These are phyloP conservation scores for Gracilariopsis chorda DNA, from an alignment of 23 red algal genomes.

Conservation along the genomic window DNA sequence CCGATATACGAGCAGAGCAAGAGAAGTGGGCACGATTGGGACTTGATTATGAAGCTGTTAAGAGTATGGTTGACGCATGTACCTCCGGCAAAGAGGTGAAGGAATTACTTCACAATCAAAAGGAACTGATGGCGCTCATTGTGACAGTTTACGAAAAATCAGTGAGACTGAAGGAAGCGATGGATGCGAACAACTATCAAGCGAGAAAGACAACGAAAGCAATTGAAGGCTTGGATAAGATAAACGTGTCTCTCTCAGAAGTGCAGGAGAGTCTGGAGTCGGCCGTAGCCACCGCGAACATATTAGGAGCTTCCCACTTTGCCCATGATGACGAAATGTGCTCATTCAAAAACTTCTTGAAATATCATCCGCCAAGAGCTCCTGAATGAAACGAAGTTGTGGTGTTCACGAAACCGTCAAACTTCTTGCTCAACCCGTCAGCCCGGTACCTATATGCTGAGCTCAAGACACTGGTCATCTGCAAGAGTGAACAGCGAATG, in stretches of 20 bases:
- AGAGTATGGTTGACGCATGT: constrained; percentile 21
- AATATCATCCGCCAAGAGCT: constrained; percentile 29
- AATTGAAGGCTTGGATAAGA: constrained; percentile 32
- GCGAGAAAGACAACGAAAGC: constrained; percentile 39
- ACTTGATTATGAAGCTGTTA: constrained; percentile 26
- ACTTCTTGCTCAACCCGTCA: too few relatives aligned
- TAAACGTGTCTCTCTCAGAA: constrained; percentile 26
- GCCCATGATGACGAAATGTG: constrained; percentile 65
- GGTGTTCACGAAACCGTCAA: too few relatives aligned
- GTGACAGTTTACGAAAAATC: neutral
- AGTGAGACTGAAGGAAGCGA: neutral
- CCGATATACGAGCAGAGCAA: constrained; percentile 37
- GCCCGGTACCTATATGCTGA: too few relatives aligned
- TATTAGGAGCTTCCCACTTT: constrained; percentile 56
- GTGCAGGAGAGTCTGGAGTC: constrained; percentile 55
- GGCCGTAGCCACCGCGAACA: constrained; percentile 64
- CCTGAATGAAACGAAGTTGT: too few relatives aligned
- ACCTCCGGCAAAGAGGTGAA: constrained; percentile 18
- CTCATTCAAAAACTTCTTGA: constrained; percentile 70
- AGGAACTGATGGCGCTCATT: neutral
- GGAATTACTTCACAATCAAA: neutral
- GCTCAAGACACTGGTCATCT: too few relatives aligned
- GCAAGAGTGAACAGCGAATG: too few relatives aligned
- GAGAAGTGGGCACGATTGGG: constrained; percentile 43
- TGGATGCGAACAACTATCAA: constrained; percentile 9